A percentile compares a stretch with the other conserved stretches of the same genome.
These are phyloP conservation scores for Emmonsiellopsis sp. DNA, from an alignment of 2,329 filamentous ascomycete species.

Conservation along the genomic window DNA sequence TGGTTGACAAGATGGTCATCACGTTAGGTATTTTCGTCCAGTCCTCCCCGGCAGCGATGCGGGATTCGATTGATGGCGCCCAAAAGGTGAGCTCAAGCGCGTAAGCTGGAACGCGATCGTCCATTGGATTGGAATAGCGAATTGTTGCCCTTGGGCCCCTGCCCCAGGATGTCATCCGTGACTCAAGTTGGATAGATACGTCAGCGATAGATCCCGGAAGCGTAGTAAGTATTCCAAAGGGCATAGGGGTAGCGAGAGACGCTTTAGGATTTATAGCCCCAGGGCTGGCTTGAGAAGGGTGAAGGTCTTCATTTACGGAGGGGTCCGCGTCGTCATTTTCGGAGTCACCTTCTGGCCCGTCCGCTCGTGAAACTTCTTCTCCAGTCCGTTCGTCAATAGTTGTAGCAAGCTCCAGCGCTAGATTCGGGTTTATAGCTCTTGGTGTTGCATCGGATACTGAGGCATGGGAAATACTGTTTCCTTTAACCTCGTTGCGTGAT, in stretches of 20 bases:
- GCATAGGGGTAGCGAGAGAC: slow-evolving; percentile 25
- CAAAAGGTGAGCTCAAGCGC: slow-evolving; percentile 71
- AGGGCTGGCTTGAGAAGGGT: not conserved
- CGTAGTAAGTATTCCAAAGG: slow-evolving; percentile 58
- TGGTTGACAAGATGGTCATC: slow-evolving; percentile 67
- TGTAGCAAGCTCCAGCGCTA: slow-evolving; percentile 24
- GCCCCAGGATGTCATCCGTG: slow-evolving; percentile 67
- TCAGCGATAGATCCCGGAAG: slow-evolving; percentile 55
- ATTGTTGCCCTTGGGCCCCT: slow-evolving; percentile 59
- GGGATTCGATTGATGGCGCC: slow-evolving; percentile 56
- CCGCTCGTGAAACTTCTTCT: slow-evolving; percentile 17
- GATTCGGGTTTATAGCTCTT: not conserved
- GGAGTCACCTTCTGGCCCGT: not conserved
- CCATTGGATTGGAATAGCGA: slow-evolving; percentile 51
- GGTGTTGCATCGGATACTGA: not conserved
- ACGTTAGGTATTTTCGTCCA: slow-evolving; percentile 46
- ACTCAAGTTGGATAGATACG: slow-evolving; percentile 56
- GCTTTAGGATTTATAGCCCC: not conserved
- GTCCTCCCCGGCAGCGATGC: slow-evolving; percentile 46
- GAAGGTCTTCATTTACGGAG: slow-evolving; percentile 1
- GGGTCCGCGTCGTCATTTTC: slow-evolving; percentile 2
- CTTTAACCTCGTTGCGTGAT: too few relatives aligned
- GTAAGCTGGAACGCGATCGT: slow-evolving; percentile 69
- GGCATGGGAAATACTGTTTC: not conserved
- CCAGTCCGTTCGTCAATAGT: slow-evolving; percentile 37